These are phyloP conservation scores for Vicia villosa DNA, from an alignment of 306 rosid species.

Conservation along the genomic window DNA sequence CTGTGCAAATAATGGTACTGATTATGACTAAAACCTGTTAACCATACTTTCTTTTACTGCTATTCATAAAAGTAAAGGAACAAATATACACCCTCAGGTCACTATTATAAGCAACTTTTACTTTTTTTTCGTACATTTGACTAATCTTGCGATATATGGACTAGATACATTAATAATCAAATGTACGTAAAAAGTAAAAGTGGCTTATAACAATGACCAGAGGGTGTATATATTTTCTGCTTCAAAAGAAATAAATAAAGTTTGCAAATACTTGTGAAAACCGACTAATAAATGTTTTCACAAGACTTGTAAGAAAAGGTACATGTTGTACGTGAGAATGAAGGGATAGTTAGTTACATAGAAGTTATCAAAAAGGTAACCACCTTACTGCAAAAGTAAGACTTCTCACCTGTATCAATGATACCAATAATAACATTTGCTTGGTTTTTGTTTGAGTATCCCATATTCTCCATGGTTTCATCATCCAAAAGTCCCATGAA, in stretches of 20 bases:
- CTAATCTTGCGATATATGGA: no score
- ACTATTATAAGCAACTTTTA: no score
- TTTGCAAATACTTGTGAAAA: conserved; percentile 25
- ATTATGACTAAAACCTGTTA: conserved; percentile 15
- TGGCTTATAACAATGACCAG: no score
- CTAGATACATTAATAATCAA: no score
- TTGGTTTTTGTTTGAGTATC: conserved; percentile 61
- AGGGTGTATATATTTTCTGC: conserved; percentile 31
- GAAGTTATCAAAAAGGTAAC: conserved; percentile 28
- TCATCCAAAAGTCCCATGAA: conserved; percentile 72
- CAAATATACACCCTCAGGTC: no score
- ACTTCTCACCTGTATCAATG: conserved; percentile 69
- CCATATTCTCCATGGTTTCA: conserved; percentile 55
- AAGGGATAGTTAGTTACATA: conserved; percentile 20
- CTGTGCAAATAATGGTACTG: conserved; percentile 41
- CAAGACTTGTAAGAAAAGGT: conserved; percentile 31
- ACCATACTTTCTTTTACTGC: conserved; percentile 4
- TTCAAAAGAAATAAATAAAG: conserved; percentile 33
- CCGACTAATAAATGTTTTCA: conserved; percentile 33
- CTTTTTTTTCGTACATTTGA: no score
- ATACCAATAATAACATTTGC: conserved; percentile 67
- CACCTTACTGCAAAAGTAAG: conserved; percentile 14
- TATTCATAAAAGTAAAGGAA: conserved; percentile 17
- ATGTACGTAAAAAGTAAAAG: no score
- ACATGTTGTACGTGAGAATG: conserved; percentile 13